Evolutionary conservation across 176 grass and related monocot genomes (phyloP).

Genomic region (Triticum turgidum): DNA sequence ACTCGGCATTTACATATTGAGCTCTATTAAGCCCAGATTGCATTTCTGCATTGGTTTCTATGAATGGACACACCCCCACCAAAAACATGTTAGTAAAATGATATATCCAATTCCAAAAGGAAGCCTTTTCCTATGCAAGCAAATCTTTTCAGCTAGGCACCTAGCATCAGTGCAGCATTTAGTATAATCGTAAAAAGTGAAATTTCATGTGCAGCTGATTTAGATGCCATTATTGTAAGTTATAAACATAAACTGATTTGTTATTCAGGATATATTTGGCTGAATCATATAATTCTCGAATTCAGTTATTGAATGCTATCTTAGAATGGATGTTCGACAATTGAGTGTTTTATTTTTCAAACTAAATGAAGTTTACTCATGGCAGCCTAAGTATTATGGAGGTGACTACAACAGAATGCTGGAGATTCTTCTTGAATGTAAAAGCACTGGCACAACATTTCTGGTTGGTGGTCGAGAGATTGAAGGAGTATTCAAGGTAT

Average conservation of each 20-base stretch:
- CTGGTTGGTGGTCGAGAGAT: slow-evolving; percentile 81
- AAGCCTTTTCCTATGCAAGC: background rate
- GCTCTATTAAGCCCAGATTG: background rate
- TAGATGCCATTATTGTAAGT: background rate
- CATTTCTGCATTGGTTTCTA: background rate
- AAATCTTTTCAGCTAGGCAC: background rate
- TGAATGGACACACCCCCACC: background rate
- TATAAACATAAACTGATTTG: background rate
- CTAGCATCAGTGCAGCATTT: background rate
- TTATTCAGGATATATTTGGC: background rate
- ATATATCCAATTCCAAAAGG: background rate
- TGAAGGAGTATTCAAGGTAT: slow-evolving; percentile 97
- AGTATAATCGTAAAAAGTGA: background rate
- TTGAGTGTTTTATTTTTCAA: slow-evolving; percentile 21
- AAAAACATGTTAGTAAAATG: background rate
- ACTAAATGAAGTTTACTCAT: slow-evolving; percentile 34
- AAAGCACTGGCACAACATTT: slow-evolving; percentile 77
- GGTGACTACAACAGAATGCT: slow-evolving; percentile 79
- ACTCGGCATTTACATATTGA: background rate
- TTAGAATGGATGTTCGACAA: background rate
- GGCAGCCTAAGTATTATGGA: slow-evolving; percentile 92
- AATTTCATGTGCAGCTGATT: slow-evolving; percentile 10
- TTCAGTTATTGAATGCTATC: background rate
- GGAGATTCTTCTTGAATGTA: slow-evolving; percentile 84
- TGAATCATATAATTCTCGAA: background rate